Percentiles rank a stretch among this genome's conserved stretches.
Conservation (phyloP, 306 rosid species). For the Spatholobus suberectus region DNA sequence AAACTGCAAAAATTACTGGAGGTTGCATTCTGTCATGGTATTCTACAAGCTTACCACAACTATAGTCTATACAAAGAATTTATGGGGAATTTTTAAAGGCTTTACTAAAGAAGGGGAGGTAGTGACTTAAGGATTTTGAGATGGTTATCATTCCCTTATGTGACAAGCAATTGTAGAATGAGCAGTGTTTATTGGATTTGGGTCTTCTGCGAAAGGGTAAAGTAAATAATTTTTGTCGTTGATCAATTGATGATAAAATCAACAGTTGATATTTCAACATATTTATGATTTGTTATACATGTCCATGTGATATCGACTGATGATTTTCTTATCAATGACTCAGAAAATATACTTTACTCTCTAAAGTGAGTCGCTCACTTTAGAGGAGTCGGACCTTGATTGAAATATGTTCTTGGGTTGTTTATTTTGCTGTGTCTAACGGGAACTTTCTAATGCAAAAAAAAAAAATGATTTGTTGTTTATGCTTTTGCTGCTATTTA, state of each 20-base stretch:
- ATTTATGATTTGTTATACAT: not conserved
- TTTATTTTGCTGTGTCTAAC: not conserved
- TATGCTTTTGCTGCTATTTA: conserved; percentile 12
- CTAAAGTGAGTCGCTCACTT: not conserved
- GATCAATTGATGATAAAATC: not conserved
- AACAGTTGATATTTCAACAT: not conserved
- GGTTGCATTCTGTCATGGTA: not conserved
- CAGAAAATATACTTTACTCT: not conserved
- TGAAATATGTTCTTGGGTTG: not conserved
- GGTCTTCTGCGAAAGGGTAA: not conserved
- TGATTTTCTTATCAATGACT: not conserved
- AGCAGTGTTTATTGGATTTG: not conserved
- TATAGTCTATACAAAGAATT: not conserved
- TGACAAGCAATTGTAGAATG: not conserved
- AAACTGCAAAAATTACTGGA: not conserved
- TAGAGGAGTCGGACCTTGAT: not conserved
- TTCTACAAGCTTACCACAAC: not conserved
- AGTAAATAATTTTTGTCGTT: not conserved
- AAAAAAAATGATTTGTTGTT: not conserved
- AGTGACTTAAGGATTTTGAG: not conserved
- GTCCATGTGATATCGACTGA: not conserved
- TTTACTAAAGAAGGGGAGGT: not conserved
- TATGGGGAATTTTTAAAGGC: not conserved
- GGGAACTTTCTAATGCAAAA: not conserved
- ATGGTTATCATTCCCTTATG: not conserved